Percentiles rank a stretch among this genome's conserved stretches.
Evolutionary conservation across 768 basidiomycete species (phyloP).

Genomic region (Solioccasus polychromus): DNA sequence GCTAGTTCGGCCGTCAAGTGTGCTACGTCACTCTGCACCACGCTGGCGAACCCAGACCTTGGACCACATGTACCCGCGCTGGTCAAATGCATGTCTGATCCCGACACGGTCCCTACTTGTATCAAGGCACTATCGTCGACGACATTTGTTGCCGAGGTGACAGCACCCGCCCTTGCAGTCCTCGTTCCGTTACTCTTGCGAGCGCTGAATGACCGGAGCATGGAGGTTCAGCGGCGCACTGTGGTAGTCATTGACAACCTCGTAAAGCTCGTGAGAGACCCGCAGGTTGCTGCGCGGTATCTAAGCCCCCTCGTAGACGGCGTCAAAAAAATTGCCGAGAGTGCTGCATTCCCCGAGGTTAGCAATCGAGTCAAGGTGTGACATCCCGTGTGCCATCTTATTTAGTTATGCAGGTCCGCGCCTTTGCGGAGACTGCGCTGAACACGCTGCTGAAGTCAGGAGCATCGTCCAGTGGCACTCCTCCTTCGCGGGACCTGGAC

Average conservation of each 20-base stretch:
- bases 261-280: conserved; percentile 94
- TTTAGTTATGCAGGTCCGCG: conserved; percentile 60
- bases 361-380: conserved; percentile 15
- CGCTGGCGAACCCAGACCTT: conserved; percentile 91
- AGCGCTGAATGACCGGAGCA: conserved; percentile 91
- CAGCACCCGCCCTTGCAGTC: conserved; percentile 92
- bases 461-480: conserved; percentile 70
- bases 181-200: conserved; percentile 89
- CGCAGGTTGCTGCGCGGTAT: conserved; percentile 84
- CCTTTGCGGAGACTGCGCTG: conserved; percentile 84
- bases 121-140: conserved; percentile 95
- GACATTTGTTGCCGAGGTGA: conserved; percentile 97
- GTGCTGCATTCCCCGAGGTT: conserved; percentile 95
- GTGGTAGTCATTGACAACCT: conserved; percentile 95
- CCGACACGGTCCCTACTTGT: conserved; percentile 82
- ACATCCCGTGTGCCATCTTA: conserved; percentile 13
- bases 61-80: conserved; percentile 83
- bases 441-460: conserved; percentile 80
- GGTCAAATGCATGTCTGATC: conserved; percentile 93
- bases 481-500: conserved; percentile 68
- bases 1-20: conserved; percentile 84
- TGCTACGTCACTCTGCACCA: conserved; percentile 83
- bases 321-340: conserved; percentile 83
- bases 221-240: conserved; percentile 92
- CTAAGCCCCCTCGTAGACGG: conserved; percentile 85